These are phyloP conservation scores for Candida pseudoglaebosa DNA, from an alignment of 805 yeast genomes.

Conservation along the genomic window DNA sequence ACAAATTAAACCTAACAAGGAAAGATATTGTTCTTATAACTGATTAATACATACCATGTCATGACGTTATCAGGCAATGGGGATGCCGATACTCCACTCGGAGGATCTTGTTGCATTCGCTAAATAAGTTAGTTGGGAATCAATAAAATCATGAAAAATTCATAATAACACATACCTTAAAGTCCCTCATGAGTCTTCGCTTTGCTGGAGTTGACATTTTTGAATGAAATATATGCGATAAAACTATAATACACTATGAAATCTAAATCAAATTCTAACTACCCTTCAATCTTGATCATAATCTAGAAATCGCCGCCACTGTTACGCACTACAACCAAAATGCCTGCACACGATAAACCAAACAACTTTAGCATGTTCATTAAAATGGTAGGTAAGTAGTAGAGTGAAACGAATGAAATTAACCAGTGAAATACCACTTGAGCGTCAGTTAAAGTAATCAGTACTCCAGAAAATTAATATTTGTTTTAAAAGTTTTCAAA, in stretches of 20 bases:
- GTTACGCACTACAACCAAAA: not conserved
- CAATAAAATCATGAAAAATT: no score
- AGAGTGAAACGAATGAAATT: not conserved
- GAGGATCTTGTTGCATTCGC: slow-evolving; percentile 97
- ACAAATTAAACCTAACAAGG: no score
- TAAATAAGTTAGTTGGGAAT: slow-evolving; percentile 16
- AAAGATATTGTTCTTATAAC: no score
- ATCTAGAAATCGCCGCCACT: slow-evolving; percentile 1
- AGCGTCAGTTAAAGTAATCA: no score
- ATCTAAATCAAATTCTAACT: not conserved
- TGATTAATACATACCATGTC: slow-evolving; percentile 65
- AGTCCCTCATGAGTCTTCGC: slow-evolving; percentile 97
- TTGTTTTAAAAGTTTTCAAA: no score
- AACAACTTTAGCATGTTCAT: not conserved
- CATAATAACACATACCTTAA: slow-evolving; percentile 59
- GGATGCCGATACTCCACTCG: slow-evolving; percentile 96
- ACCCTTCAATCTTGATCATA: not conserved
- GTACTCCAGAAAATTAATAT: no score
- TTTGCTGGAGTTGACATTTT: slow-evolving; percentile 97
- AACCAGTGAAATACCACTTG: not conserved
- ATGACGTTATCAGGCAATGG: slow-evolving; percentile 96
- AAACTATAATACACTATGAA: not conserved
- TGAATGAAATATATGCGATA: not conserved
- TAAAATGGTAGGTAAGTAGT: not conserved
- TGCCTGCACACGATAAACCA: slow-evolving; percentile 1